phyloP scores from a whole-genome alignment of 768 basidiomycete species.

The Grammothele lineata region DNA sequence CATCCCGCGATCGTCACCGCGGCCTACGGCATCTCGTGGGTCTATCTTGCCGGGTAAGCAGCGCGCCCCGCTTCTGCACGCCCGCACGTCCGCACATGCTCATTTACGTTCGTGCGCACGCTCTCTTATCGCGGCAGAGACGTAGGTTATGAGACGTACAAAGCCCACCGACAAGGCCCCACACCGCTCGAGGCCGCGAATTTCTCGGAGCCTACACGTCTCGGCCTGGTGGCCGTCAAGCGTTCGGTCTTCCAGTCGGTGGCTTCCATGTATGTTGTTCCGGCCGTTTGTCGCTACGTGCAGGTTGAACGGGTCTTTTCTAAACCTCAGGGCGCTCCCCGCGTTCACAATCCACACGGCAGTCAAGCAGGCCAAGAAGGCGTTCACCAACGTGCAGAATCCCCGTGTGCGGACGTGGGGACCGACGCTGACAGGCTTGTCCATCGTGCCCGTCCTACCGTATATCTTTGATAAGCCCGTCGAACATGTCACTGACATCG shows the following conservation, averaged over 20 bases:
- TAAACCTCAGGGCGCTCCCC: constrained; percentile 64
- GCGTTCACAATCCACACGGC: constrained; percentile 84
- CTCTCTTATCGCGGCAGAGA: too few species aligned
- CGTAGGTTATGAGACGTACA: constrained; percentile 79
- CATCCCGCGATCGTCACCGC: constrained; percentile 67
- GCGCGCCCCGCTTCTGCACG: constrained; percentile 8
- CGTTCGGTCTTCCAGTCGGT: constrained; percentile 77
- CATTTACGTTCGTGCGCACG: background rate
- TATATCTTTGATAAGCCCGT: constrained; percentile 80
- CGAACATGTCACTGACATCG: constrained; percentile 60
- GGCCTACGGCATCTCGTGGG: constrained; percentile 79
- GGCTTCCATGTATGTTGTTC: constrained; percentile 69
- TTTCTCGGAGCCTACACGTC: constrained; percentile 65
- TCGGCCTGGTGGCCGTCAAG: constrained; percentile 69
- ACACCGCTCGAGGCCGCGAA: constrained; percentile 60
- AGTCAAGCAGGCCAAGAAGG: constrained; percentile 68
- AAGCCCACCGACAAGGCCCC: constrained; percentile 65
- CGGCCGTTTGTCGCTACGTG: constrained; percentile 5
- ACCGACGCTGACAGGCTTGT: constrained; percentile 68
- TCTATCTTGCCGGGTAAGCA: constrained; percentile 64
- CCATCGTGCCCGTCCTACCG: constrained; percentile 69
- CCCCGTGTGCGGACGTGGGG: constrained; percentile 66
- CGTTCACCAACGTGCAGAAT: constrained; percentile 56
- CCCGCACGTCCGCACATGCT: background rate
- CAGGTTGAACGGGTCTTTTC: too few species aligned